A percentile compares a stretch with the other conserved stretches of the same genome.
phyloP scores from a whole-genome alignment of 345 rosid species.

The Draba incana region DNA sequence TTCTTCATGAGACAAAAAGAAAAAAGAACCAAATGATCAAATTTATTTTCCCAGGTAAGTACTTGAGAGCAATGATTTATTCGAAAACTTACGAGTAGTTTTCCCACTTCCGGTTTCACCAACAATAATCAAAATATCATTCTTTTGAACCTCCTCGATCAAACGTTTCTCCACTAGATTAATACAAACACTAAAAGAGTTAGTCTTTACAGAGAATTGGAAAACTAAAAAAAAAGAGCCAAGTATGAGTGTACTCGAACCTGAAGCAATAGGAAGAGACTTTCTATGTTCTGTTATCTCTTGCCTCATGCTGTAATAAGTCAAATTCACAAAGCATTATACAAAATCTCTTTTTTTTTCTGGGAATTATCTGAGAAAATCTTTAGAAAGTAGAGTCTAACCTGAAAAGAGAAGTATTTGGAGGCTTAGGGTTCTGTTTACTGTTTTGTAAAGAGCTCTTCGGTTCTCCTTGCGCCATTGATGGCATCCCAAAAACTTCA shows the following conservation, averaged over 20 bases:
- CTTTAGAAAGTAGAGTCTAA: conserved; percentile 10
- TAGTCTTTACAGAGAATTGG: neutral
- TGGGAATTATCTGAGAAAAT: neutral
- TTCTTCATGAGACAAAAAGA: conserved; percentile 54
- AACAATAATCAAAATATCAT: conserved; percentile 73
- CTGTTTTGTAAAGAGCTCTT: conserved; percentile 29
- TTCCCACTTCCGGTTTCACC: conserved; percentile 99
- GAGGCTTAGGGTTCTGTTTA: conserved; percentile 38
- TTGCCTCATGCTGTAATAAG: conserved; percentile 48
- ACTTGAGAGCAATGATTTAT: neutral
- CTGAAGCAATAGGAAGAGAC: conserved; percentile 89
- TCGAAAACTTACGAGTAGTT: conserved; percentile 73
- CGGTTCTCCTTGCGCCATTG: conserved; percentile 54
- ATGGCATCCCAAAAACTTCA: conserved; percentile 45
- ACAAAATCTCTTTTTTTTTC: neutral
- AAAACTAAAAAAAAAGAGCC: neutral
- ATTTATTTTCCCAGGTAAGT: neutral
- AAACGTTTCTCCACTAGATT: conserved; percentile 68
- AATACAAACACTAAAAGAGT: conserved; percentile 17
- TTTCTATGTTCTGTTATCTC: conserved; percentile 62
- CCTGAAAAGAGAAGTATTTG: conserved; percentile 47
- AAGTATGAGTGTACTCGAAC: conserved; percentile 34
- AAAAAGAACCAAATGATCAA: conserved; percentile 3
- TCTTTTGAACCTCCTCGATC: conserved; percentile 65
- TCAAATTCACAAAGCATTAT: conserved; percentile 11